Evolutionary conservation across 1,284 basidiomycete genomes (phyloP), one percentile per base, ranked within the genome.

Genomic region (Fomitopsis schrenkii): DNA sequence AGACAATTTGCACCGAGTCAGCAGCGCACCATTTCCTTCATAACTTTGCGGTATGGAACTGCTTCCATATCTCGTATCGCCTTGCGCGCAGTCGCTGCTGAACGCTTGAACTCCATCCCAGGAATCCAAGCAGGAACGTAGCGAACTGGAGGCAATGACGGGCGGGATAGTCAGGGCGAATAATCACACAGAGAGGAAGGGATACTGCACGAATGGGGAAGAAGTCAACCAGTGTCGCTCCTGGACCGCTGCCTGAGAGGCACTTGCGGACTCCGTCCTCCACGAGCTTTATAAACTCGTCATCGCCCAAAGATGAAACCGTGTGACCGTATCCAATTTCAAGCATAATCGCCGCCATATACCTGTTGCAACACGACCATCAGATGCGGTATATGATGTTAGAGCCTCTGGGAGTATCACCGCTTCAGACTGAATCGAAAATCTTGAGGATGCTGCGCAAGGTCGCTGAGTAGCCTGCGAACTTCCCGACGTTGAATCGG

Each of bases 191-290:
- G 30, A 33, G 30, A 33, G 3, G 38, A 55, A 28, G 19, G 55
- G 41, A 7, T 17, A 36, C 63, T 68, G 30, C 26, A 69, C 70
- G 52, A 35, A 66, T 59, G 1, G 70, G 70, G 58, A 69, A 64
- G 59, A 71, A 70, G 59, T 72, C 71, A 14, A 72, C 70, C 5
- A 71, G 63, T 60, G 68, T 65, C 36, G 67, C 64, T n/a, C 69
- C 72, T 3, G 67, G 64, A 40, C 66, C 66, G 8, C 68, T 70
- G 14, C 64, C 65, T 30, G 60, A 48, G 3, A 67, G 64, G 7
- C 65, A 68, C 46, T 64, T 66, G 1, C 55, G 62, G 3, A 67
- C 64, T 1, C 67, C 64, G 19, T 62, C 56, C 36, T 71, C 71
- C 10, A 66, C 68, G 8, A 69, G 52, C 15, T 59, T 58, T 15